A percentile compares a stretch with the other conserved stretches of the same genome.
Conservation (phyloP, 257 asterid genomes). For the Solanum lycopersicoides region DNA sequence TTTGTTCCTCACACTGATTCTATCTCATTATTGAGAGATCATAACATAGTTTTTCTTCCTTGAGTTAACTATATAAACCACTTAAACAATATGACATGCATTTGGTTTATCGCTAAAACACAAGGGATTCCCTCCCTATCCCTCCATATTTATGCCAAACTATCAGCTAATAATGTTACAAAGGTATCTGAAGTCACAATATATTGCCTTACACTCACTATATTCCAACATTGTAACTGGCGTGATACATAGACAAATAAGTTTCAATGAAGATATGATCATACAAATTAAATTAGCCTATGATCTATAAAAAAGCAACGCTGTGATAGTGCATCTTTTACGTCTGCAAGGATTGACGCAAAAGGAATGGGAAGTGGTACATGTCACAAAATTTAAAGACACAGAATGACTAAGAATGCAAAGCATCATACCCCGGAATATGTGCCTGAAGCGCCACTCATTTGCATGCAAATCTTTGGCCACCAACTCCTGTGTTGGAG, state of each 20-base stretch:
- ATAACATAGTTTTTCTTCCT: background rate
- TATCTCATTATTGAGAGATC: background rate
- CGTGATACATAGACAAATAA: background rate
- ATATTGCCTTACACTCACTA: background rate
- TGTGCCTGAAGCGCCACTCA: conserved; percentile 94
- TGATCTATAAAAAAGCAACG: background rate
- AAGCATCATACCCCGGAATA: conserved; percentile 62
- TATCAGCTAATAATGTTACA: background rate
- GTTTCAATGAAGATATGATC: background rate
- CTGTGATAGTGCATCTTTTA: background rate
- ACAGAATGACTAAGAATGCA: background rate
- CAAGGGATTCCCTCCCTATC: background rate
- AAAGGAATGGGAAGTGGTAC: background rate
- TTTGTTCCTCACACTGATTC: background rate
- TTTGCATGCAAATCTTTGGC: conserved; percentile 93
- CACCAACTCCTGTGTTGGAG: conserved; percentile 88
- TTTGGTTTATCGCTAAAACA: background rate
- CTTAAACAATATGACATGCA: background rate
- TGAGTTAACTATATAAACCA: background rate
- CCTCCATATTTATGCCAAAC: background rate
- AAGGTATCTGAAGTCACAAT: background rate
- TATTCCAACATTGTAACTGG: background rate
- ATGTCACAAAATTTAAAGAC: background rate
- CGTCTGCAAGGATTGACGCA: background rate
- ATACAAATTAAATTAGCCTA: background rate